Base-by-base conservation (phyloP, 2,329 filamentous ascomycete species). In the Fusarium hainanense region DNA sequence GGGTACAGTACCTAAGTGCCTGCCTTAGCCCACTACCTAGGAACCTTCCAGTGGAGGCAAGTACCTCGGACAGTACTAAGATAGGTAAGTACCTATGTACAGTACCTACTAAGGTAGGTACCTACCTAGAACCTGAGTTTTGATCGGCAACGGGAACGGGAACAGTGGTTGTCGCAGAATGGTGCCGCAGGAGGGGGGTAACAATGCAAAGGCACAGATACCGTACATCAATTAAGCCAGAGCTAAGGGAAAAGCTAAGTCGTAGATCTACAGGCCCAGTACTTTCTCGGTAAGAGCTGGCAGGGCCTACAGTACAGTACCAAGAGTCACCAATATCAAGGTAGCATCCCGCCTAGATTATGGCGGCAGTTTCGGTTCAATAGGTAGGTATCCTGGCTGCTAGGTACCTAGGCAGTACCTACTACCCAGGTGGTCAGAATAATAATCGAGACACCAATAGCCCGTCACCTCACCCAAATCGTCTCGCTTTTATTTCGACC, bases 171-270 rank as follows among this genome's bases (percentile, higher is more conserved):
- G 69, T 71, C 66, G 43, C 68, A 71, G 63, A 54, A 51, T 41
- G 18, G 48, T 51, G 34, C 56, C 49, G 44, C 18, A 60, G 57
- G 57, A 50, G 58, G 58, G 34, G 23, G 40, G 23, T 48, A 42
- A 56, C 47, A 51, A 44, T 37, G 48, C 48, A 51, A 40, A 37
- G 32, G 32, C 10, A 30, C 28, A 30, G 28, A 13, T 30, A 30
- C 28, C 13, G 28, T 13, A 20, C 48, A 23, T 37, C 18, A 23
- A 48, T 46, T 12, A 30, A 54, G 59, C 49, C 40, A 42, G 44
- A 71, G 72, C 72, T 75, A 75, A 71, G 71, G 49, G 65, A 74
- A 57, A 74, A 73, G 71, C 72, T 72, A 72, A 75, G 73, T 74
- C 61, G 50, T 63, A 62, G 73, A 75, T 75, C 73, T 71, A 54